Evolutionary conservation across 1,139 yeast genomes (phyloP), one percentile per base, ranked within the genome.

Genomic region (Arxiozyma heterogenica): DNA sequence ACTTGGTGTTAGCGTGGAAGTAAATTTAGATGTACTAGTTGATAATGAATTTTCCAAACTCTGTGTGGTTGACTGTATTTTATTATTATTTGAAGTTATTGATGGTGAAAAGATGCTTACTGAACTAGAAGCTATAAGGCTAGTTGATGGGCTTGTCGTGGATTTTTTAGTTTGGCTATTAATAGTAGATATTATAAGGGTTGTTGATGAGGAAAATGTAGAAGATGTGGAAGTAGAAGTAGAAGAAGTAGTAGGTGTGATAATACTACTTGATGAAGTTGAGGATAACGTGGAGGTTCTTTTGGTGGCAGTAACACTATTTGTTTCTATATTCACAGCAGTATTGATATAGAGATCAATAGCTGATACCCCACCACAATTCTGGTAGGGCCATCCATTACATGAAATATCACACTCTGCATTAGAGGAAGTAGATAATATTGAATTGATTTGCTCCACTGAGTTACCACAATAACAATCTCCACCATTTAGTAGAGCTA

Each of bases 381-480:
- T 74, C 57, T 81, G 84, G 9, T 61, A 55, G 1, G 77, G 76
- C 67, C 78, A 84, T 7, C 90, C 91, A 48, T 69, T 66, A 69
- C 93, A 85, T 1, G 66, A 55, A 3, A 66, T 62, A 52, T 75
- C 62, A 71, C 93, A 85, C 50, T 75, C 69, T 39, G 73, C 64
- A 44, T 50, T 49, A 34, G 39, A 34, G 3, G 54, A 30, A 5
- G 34, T 8, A 20, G 49, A 8, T n/a, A 18, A 27, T n/a, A 54
- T 21, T 25, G 45, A 27, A 44, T 41, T 43, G 18, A 46, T 17
- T n/a, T 18, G 12, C 11, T 46, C 39, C 3, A 48, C 30, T 2
- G 72, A 58, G 58, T 75, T 69, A 39, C 87, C 89, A 69, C 91
- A 84, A 64, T 77, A 83, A 64, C 91, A 84, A 23, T 73, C 66